A percentile compares a stretch with the other conserved stretches of the same genome.
Conservation (phyloP, 768 basidiomycete genomes). For the Sporobolomyces roseus region DNA sequence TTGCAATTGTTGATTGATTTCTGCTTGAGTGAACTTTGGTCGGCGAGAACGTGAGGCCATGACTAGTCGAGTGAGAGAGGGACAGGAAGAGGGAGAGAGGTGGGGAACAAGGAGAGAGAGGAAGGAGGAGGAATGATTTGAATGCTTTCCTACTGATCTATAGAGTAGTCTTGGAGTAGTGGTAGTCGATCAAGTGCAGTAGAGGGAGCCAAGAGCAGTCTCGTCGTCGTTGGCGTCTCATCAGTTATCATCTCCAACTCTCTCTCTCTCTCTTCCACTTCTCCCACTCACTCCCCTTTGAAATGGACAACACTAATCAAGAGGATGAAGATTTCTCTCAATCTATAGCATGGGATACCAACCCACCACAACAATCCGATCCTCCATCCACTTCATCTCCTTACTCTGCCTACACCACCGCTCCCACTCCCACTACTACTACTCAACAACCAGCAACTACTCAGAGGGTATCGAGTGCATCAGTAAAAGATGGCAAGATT, state of each 20-base stretch:
- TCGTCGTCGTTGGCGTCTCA: no score
- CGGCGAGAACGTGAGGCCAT: not conserved
- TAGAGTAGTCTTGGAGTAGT: no score
- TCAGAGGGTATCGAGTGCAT: no score
- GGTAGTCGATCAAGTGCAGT: no score
- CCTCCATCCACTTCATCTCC: not conserved
- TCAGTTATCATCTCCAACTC: no score
- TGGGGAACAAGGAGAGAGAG: not conserved
- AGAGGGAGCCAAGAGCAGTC: no score
- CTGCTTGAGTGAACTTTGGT: slow-evolving; percentile 66
- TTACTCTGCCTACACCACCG: slow-evolving; percentile 18
- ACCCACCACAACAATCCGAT: not conserved
- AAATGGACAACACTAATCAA: not conserved
- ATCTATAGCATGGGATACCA: slow-evolving; percentile 31
- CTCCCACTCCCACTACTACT: not conserved
- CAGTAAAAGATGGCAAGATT: slow-evolving; percentile 70
- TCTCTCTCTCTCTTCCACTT: not conserved
- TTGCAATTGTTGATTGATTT: slow-evolving; percentile 82
- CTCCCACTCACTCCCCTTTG: no score
- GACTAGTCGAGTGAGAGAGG: not conserved
- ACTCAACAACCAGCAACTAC: no score
- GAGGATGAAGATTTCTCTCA: slow-evolving; percentile 6
- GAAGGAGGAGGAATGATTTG: not conserved
- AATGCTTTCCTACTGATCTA: no score
- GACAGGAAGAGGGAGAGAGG: not conserved